Conservation (phyloP, 1,139 yeast species). For the Lodderomyces jiufengensis region DNA sequence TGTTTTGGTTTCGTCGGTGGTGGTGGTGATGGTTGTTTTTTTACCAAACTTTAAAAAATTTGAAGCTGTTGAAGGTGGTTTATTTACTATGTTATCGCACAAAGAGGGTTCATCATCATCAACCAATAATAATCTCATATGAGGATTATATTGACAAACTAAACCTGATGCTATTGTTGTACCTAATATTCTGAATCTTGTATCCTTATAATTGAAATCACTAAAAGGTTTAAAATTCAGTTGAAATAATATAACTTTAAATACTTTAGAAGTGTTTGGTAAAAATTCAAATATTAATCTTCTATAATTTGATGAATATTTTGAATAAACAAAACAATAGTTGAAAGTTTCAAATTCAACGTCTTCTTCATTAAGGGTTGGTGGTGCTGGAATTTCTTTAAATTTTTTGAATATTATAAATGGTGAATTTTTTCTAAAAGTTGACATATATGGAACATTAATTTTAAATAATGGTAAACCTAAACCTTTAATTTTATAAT, state of each 20-base stretch:
- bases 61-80: conserved; percentile 21
- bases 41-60: conserved; percentile 21
- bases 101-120: conserved; percentile 36
- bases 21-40: conserved; percentile 21
- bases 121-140: conserved; percentile 31
- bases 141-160: conserved; percentile 30
- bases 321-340: conserved; percentile 33
- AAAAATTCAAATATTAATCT: conserved; percentile 24
- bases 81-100: conserved; percentile 34
- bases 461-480: conserved; percentile 41
- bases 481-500: conserved; percentile 27
- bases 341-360: conserved; percentile 30
- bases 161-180: conserved; percentile 32
- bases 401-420: conserved; percentile 31
- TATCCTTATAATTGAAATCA: conserved; percentile 36
- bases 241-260: conserved; percentile 32
- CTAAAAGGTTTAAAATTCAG: conserved; percentile 38
- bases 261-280: conserved; percentile 8
- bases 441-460: conserved; percentile 34
- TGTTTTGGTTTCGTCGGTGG: conserved; percentile 22
- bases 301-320: conserved; percentile 25
- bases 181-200: conserved; percentile 41
- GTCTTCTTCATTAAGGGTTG: conserved; percentile 14
- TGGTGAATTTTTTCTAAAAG: conserved; percentile 37
- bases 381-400: conserved; percentile 30